These are phyloP conservation scores for Knufia petricola DNA, from an alignment of 2,329 filamentous ascomycete genomes.

Conservation along the genomic window DNA sequence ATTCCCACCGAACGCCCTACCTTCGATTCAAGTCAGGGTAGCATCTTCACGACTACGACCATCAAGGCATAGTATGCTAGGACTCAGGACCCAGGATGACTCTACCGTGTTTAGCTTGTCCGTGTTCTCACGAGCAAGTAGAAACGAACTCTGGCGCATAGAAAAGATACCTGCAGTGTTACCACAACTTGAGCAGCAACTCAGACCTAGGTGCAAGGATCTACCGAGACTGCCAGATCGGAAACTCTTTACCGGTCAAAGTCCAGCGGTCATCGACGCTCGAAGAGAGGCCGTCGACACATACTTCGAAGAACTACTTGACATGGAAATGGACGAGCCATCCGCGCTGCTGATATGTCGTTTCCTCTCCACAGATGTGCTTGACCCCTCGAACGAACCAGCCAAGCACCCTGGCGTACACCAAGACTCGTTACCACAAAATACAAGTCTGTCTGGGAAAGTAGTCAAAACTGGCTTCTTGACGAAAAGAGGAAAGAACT, in stretches of 20 bases:
- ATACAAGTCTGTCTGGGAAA: conserved; percentile 51
- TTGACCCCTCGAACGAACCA: conserved; percentile 37
- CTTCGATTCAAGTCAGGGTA: conserved; percentile 74
- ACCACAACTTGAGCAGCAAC: conserved; percentile 66
- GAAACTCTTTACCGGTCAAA: conserved; percentile 79
- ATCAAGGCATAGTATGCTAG: conserved; percentile 74
- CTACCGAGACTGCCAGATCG: conserved; percentile 71
- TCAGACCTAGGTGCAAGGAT: conserved; percentile 66
- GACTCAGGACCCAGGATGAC: conserved; percentile 70
- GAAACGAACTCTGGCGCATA: conserved; percentile 78
- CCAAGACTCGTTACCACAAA: conserved; percentile 26
- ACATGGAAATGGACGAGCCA: conserved; percentile 67
- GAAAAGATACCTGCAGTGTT: conserved; percentile 84
- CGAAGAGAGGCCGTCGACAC: conserved; percentile 68
- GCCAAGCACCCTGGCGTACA: conserved; percentile 13
- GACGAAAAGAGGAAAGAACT: conserved; percentile 96
- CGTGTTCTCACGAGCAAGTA: conserved; percentile 65
- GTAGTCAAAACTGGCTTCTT: conserved; percentile 79
- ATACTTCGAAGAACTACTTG: conserved; percentile 77
- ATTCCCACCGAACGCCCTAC: conserved; percentile 77
- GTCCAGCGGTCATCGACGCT: conserved; percentile 85
- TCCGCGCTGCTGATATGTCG: conserved; percentile 75
- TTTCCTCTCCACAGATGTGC: conserved; percentile 65
- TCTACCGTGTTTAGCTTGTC: conserved; percentile 91
- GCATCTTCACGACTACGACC: conserved; percentile 93